Percentiles rank a stretch among this genome's conserved stretches.
phyloP scores from a whole-genome alignment of 2,329 filamentous ascomycete species.

The Penicillium olsonii region DNA sequence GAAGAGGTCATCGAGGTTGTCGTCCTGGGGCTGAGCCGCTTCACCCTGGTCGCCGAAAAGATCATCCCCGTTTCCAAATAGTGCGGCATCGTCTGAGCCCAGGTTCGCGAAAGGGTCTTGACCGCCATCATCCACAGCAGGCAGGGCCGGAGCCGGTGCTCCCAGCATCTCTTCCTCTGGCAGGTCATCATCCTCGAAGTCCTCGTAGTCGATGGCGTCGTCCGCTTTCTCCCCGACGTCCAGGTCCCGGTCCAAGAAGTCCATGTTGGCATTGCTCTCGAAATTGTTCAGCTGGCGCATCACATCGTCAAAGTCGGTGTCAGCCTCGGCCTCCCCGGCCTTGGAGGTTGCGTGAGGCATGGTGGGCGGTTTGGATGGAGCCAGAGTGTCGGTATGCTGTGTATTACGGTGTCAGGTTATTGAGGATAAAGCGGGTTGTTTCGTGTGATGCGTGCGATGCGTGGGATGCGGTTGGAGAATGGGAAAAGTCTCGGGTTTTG shows the following conservation, averaged over 20 bases:
- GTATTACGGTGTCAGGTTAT: neutral
- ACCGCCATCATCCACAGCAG: conserved; percentile 58
- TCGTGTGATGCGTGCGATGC: neutral
- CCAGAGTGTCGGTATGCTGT: neutral
- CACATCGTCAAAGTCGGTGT: conserved; percentile 44
- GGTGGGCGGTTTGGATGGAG: neutral
- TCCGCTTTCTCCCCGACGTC: conserved; percentile 75
- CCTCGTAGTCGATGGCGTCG: conserved; percentile 86
- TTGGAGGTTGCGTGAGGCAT: conserved; percentile 44
- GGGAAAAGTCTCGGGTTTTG: neutral
- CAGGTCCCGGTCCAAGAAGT: conserved; percentile 44
- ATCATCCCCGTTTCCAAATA: conserved; percentile 28
- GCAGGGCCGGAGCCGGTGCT: conserved; percentile 14
- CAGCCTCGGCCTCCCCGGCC: conserved; percentile 33
- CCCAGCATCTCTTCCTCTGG: conserved; percentile 58
- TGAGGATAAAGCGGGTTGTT: neutral
- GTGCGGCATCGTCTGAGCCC: conserved; percentile 42
- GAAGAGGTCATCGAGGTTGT: conserved; percentile 52
- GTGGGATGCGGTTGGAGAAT: neutral
- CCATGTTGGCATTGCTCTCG: conserved; percentile 33
- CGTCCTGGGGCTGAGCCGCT: conserved; percentile 29
- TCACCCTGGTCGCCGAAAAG: conserved; percentile 29
- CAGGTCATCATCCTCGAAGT: conserved; percentile 89
- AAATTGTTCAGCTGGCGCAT: conserved; percentile 46
- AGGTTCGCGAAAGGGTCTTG: conserved; percentile 43